A percentile compares a stretch with the other conserved stretches of the same genome.
These are phyloP conservation scores for Citrullus mucosospermus DNA, from an alignment of 306 rosid genomes.

Conservation along the genomic window DNA sequence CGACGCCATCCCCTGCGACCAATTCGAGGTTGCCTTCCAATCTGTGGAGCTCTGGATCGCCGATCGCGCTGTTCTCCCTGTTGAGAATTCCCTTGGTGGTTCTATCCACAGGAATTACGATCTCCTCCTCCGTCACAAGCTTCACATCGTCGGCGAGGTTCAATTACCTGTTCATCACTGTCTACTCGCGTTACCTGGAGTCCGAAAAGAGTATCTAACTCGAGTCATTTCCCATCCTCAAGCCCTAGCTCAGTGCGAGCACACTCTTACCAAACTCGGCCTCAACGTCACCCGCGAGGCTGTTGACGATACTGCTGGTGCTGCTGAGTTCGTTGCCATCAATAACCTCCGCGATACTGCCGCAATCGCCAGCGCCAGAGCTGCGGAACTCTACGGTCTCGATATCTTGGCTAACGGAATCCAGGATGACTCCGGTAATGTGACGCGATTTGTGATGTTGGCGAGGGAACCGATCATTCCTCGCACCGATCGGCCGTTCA, in stretches of 20 bases:
- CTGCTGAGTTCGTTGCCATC: constrained; percentile 59
- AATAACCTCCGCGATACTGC: constrained; percentile 74
- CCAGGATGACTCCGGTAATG: constrained; percentile 88
- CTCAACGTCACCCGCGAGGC: constrained; percentile 84
- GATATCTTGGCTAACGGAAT: constrained; percentile 63
- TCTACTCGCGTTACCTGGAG: constrained; percentile 68
- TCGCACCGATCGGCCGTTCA: constrained; percentile 72
- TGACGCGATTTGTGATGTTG: constrained; percentile 84
- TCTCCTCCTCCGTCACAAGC: constrained; percentile 93
- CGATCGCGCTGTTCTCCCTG: constrained; percentile 79
- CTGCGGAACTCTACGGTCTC: constrained; percentile 66
- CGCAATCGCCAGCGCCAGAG: constrained; percentile 78
- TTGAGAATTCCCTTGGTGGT: constrained; percentile 92
- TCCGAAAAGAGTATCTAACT: constrained; percentile 55
- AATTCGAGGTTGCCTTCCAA: constrained; percentile 86
- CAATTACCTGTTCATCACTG: constrained; percentile 94
- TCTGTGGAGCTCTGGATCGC: constrained; percentile 98
- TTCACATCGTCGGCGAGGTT: constrained; percentile 95
- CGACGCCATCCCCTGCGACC: constrained; percentile 96
- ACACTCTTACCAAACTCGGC: constrained; percentile 69
- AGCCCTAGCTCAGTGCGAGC: constrained; percentile 85
- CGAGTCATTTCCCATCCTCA: constrained; percentile 96
- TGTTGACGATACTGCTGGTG: constrained; percentile 95
- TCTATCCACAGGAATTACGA: constrained; percentile 94
- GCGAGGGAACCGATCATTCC: constrained; percentile 92